Evolutionary conservation across 2,329 filamentous ascomycete species (phyloP), one percentile per base, ranked within the genome.

Genomic region (Elsinoe necatrix): DNA sequence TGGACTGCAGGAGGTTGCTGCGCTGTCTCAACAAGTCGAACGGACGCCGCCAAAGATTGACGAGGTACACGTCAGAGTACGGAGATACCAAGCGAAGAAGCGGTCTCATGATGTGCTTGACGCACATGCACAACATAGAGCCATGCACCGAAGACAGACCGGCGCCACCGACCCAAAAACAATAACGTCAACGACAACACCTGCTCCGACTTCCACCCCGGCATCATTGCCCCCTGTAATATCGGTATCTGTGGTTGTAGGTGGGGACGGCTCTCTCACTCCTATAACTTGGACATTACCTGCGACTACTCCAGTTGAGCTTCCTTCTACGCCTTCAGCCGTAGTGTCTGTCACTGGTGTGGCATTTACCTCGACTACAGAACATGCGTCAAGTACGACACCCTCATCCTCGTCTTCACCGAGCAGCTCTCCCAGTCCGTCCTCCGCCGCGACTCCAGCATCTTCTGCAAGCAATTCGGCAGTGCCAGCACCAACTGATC

Each of bases 21-120:
- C 39, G 14, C 41, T 56, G 11, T 56, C 42, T 35, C 21, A 45
- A 12, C n/a, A 56, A 14, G 29, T 21, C 8, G 21, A 47, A 48
- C 23, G 54, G 29, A 56, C 54, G 7, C 54, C 54, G 4, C 54
- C 54, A 7, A 41, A 39, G 9, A 56, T 56, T 9, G 54, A 48
- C 14, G 54, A 56, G 29, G 29, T 56, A 6, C 54, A 56, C 23
- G 27, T 31, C n/a, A 42, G 54, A 23, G 41, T 56, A 12, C 54
- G 42, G 29, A 56, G 35, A 18, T 42, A 56, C 20, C 39, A 45
- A 25, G 54, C 54, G 9, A 42, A 23, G 37, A 55, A 55, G 43
- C 20, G 41, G n/a, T 54, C 51, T 23, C 48, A 58, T n/a, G 43
- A 55, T 51, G 45, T 39, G 18, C 29, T 41, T 12, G 47, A 57